Base-by-base conservation (phyloP, 305 asterid genomes). In the Fraxinus baroniana region DNA sequence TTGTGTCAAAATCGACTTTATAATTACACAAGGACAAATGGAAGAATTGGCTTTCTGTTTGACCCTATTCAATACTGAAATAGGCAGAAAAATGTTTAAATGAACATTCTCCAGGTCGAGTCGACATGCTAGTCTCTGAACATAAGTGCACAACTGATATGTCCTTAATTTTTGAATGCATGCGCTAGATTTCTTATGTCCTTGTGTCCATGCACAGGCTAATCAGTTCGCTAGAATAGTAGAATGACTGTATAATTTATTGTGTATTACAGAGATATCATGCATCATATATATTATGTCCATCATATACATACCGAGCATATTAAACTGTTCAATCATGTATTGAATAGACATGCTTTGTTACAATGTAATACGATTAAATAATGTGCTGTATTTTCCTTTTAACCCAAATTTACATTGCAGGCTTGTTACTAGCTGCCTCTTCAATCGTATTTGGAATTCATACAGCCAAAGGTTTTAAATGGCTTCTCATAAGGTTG, bases 341-440 rank as follows among this genome's bases (percentile, higher is more conserved):
- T 57, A 57, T 57, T 57, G 28, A 57, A 57, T 2, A 20, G 68
- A 57, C 2, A 0, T 20, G 28, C 28, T 57, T 18, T 18, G 0
- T 6, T 57, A 20, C 68, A 18, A 20, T 1, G 10, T 57, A 57
- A 5, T 18, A 6, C 68, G 7, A 7, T 18, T 57, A 57, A 57
- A 57, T 7, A 57, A 18, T 20, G 30, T 7, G 30, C 68, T 57
- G 68, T 57, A 18, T 18, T 57, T 2, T 52, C 22, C 22, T 2
- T 55, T n/a, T 7, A 60, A 60, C 73, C 35, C 35, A 62, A 28
- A 15, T 70, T 70, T 30, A 28, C 76, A 70, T 24, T 64, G 7
- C 86, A 94, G 98, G 99, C 76, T 83, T 96, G 86, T 86, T 91
- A 62, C 93, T 96, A 1, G 93, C 84, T 10, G 90, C 90, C 73